Evolutionary conservation across 179 eudicot species (phyloP).

Genomic region (Actinidia polygama): DNA sequence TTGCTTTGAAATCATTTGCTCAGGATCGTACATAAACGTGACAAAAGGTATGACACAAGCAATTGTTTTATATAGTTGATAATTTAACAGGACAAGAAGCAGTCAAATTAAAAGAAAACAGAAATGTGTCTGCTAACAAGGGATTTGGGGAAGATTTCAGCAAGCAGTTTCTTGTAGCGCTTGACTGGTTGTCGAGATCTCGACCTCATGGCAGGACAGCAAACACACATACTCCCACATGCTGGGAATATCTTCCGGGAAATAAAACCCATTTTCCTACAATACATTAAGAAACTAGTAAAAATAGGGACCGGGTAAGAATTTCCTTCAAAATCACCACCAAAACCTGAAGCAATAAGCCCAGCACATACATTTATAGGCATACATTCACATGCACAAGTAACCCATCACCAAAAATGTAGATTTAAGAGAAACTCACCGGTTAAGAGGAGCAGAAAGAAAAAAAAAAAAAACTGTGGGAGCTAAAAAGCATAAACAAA

Average conservation of each 20-base stretch:
- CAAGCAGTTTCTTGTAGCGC: constrained; percentile 91
- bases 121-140: constrained; percentile 51
- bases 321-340: not conserved
- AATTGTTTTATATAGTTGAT: not conserved
- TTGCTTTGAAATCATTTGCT: not conserved
- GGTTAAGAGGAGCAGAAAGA: not conserved
- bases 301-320: not conserved
- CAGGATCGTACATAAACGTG: not conserved
- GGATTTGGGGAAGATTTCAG: constrained; percentile 93
- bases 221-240: constrained; percentile 89
- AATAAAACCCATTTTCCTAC: constrained; percentile 82
- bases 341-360: not conserved
- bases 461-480: not conserved
- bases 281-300: constrained; percentile 9
- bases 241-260: constrained; percentile 93
- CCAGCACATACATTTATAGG: not conserved
- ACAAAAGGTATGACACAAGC: not conserved
- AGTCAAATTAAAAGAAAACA: not conserved
- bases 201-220: constrained; percentile 93
- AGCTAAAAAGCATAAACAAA: not conserved
- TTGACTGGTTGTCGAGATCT: constrained; percentile 93
- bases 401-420: not conserved
- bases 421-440: not conserved
- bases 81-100: not conserved
- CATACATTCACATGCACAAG: not conserved